Percentiles rank a stretch among this genome's conserved stretches.
These are phyloP conservation scores for Talaromyces sp. DNA, from an alignment of 2,329 filamentous ascomycete genomes.

Conservation along the genomic window DNA sequence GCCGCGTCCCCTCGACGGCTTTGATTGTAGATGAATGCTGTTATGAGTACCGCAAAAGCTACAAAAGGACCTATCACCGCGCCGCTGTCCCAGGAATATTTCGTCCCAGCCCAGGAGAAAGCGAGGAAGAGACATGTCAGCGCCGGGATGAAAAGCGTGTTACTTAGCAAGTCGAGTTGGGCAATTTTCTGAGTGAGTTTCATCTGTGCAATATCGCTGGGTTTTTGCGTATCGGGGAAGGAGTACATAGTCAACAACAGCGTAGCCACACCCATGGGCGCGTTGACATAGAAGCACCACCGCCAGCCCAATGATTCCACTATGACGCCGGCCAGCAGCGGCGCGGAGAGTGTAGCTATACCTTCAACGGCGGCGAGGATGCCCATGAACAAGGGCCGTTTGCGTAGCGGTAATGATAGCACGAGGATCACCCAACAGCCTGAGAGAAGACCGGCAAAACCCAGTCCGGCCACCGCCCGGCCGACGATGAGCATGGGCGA, in stretches of 20 bases:
- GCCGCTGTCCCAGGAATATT: slow-evolving; percentile 12
- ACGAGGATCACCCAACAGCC: slow-evolving; percentile 49
- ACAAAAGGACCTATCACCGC: slow-evolving; percentile 1
- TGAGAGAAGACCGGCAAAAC: slow-evolving; percentile 38
- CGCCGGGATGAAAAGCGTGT: slow-evolving; percentile 9
- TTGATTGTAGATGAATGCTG: slow-evolving; percentile 14
- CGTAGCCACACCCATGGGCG: not conserved
- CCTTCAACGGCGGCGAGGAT: slow-evolving; percentile 48
- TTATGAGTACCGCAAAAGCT: slow-evolving; percentile 3
- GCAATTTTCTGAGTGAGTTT: slow-evolving; percentile 1
- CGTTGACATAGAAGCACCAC: slow-evolving; percentile 57
- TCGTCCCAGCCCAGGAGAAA: slow-evolving; percentile 14
- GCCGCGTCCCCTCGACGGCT: slow-evolving; percentile 2
- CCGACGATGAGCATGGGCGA: slow-evolving; percentile 50
- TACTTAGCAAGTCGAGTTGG: slow-evolving; percentile 11
- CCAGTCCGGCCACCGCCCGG: slow-evolving; percentile 45
- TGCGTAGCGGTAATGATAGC: slow-evolving; percentile 45
- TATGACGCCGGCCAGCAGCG: slow-evolving; percentile 37
- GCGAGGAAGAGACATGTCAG: slow-evolving; percentile 12
- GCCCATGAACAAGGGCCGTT: slow-evolving; percentile 46
- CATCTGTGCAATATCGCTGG: slow-evolving; percentile 3
- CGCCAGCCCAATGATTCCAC: slow-evolving; percentile 41
- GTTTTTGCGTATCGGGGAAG: slow-evolving; percentile 1
- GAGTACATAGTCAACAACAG: not conserved
- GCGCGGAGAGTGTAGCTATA: slow-evolving; percentile 47